phyloP scores from a whole-genome alignment of 2,329 filamentous ascomycete genomes.

The Aspergillus niger region DNA sequence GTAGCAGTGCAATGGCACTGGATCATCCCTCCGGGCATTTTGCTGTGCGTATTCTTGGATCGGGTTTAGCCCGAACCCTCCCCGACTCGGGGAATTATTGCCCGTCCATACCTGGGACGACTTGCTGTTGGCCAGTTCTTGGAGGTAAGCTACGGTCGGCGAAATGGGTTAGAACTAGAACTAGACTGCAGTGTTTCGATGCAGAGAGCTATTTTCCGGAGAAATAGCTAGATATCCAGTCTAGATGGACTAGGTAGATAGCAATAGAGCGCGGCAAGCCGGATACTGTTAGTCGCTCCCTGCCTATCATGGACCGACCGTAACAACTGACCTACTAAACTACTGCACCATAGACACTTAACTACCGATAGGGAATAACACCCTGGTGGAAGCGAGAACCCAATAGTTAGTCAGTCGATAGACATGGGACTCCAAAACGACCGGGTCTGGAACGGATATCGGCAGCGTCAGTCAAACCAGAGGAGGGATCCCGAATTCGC shows the following conservation, averaged over 20 bases:
- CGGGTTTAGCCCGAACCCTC: conserved; percentile 5
- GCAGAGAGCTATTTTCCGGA: not conserved
- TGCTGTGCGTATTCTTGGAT: not conserved
- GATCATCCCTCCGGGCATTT: not conserved
- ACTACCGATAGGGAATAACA: too few relatives aligned
- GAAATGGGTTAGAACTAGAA: too few relatives aligned
- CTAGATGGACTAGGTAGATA: too few relatives aligned
- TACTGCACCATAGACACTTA: too few relatives aligned
- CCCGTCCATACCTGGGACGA: not conserved
- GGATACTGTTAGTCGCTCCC: not conserved
- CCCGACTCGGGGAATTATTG: conserved; percentile 5
- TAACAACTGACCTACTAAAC: too few relatives aligned
- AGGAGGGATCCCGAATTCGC: too few relatives aligned
- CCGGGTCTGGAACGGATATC: conserved; percentile 3
- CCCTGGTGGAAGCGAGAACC: not conserved
- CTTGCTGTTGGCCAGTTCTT: too few relatives aligned
- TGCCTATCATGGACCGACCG: not conserved
- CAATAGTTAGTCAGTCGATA: not conserved
- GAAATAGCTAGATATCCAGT: too few relatives aligned
- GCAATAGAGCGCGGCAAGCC: not conserved
- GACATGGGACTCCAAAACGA: not conserved
- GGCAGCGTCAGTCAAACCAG: not conserved
- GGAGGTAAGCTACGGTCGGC: not conserved
- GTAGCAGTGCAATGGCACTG: too few relatives aligned
- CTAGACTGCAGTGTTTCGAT: not conserved